These are phyloP conservation scores for Ampelocalamus luodianensis DNA, from an alignment of 176 grass and related monocot species.

Conservation along the genomic window DNA sequence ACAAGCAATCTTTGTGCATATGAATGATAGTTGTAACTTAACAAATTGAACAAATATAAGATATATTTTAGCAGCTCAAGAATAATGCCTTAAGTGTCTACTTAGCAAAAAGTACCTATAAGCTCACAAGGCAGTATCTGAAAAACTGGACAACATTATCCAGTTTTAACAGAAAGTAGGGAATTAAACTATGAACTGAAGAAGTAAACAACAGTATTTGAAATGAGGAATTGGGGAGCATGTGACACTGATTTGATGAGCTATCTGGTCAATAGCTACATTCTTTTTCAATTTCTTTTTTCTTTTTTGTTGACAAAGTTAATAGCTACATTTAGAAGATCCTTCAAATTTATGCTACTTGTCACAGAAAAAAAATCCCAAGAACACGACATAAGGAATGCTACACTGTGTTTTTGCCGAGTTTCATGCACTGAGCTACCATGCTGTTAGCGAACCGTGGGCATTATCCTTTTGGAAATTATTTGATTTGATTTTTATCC, in stretches of 20 bases:
- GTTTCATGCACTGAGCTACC: background rate
- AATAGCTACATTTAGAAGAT: background rate
- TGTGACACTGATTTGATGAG: background rate
- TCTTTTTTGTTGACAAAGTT: background rate
- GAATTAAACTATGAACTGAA: background rate
- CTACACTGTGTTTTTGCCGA: background rate
- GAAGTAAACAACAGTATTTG: background rate
- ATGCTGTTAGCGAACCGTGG: background rate
- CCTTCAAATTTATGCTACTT: background rate
- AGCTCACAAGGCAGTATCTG: background rate
- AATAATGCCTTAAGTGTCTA: background rate
- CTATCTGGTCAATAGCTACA: background rate
- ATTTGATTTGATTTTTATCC: background rate
- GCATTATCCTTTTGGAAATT: background rate
- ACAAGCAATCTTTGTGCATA: background rate
- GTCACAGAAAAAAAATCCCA: background rate
- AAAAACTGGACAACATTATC: slow-evolving; percentile 20
- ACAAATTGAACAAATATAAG: background rate
- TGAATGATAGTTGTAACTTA: slow-evolving; percentile 9
- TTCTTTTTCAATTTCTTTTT: background rate
- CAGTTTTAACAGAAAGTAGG: background rate
- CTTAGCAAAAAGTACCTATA: background rate
- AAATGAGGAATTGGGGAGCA: too few relatives aligned
- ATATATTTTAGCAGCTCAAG: background rate
- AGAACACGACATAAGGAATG: background rate